Evolutionary conservation across 1,284 basidiomycete species (phyloP), one percentile per base, ranked within the genome.

Genomic region (Irpex sp.): DNA sequence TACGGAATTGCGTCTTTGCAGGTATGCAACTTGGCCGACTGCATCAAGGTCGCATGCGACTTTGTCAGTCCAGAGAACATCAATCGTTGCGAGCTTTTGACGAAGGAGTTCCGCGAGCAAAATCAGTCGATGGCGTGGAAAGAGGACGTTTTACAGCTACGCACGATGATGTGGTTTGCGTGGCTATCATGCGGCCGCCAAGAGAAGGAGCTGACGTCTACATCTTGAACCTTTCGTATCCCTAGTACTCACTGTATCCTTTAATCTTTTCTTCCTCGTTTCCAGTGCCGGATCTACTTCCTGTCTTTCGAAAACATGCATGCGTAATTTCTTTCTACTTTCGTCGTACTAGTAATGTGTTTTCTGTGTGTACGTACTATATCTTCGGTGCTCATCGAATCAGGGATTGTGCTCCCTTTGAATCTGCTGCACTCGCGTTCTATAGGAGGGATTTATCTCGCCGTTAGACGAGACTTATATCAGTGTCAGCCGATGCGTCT

Each of bases 61-160:
- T 98, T 96, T 77, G 94, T 98, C 67, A 94, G 91, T 77, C 91
- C 94, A 13, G 93, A 98, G 78, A 97, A 97, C 72, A 88, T 97
- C 44, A 81, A 80, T 60, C 84, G 93, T 21, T 97, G 94, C 76
- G 93, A 93, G 75, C 82, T 83, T 74, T 81, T 97, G 60, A 94
- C 93, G 60, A 81, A 82, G 66, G 96, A 98, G 77, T 98, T 97
- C 78, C 84, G 95, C 63, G 86, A 87, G 72, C 89, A 96, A 77
- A 96, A 97, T 71, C 88, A 91, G 72, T 83, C 84, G 52, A 88
- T 87, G 78, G 88, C 85, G 47, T 98, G 96, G 96, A 96, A 96
- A 77, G 92, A 96, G 73, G 96, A 98, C 72, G 92, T 97, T 3
- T 79, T 98, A 68, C 94, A 97, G 78, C 81, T 98, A 68, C 84